Conservation (phyloP, 805 yeast genomes). For the Yamadazyma ubonensis region DNA sequence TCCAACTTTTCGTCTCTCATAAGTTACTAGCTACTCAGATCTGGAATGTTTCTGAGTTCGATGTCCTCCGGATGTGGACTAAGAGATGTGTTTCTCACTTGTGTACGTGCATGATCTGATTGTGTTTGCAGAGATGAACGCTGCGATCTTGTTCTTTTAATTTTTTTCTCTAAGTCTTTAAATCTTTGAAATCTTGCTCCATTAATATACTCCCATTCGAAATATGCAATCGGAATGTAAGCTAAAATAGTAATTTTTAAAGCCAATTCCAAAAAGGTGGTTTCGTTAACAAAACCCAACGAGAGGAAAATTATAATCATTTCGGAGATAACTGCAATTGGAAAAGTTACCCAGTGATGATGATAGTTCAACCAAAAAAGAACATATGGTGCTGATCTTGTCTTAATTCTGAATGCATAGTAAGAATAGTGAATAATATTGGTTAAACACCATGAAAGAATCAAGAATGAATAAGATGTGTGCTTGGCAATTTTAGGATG, state of each 20-base stretch:
- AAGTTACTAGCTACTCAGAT: not conserved
- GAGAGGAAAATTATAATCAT: conserved; percentile 36
- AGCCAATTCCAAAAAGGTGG: conserved; percentile 24
- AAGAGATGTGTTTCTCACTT: conserved; percentile 5
- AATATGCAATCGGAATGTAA: conserved; percentile 38
- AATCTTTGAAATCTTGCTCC: conserved; percentile 12
- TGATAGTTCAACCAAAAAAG: conserved; percentile 38
- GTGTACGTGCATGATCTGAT: not conserved
- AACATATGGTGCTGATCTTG: conserved; percentile 33
- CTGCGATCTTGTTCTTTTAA: conserved; percentile 1
- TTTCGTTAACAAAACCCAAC: conserved; percentile 29
- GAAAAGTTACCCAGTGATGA: conserved; percentile 34
- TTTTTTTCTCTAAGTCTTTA: conserved; percentile 11
- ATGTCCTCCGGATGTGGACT: conserved; percentile 12
- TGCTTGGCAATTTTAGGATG: conserved; percentile 44
- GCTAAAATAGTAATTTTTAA: conserved; percentile 26
- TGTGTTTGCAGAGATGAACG: no score
- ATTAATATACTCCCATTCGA: conserved; percentile 31
- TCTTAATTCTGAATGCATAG: conserved; percentile 35
- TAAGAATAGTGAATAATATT: conserved; percentile 34
- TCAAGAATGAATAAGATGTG: conserved; percentile 38
- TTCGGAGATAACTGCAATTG: conserved; percentile 33
- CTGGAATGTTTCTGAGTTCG: conserved; percentile 12
- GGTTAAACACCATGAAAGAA: conserved; percentile 35
- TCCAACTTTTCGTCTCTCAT: not conserved